These are phyloP conservation scores for Coemansia sp. DNA, from an alignment of 192 early-diverging fungal genomes.

Conservation along the genomic window DNA sequence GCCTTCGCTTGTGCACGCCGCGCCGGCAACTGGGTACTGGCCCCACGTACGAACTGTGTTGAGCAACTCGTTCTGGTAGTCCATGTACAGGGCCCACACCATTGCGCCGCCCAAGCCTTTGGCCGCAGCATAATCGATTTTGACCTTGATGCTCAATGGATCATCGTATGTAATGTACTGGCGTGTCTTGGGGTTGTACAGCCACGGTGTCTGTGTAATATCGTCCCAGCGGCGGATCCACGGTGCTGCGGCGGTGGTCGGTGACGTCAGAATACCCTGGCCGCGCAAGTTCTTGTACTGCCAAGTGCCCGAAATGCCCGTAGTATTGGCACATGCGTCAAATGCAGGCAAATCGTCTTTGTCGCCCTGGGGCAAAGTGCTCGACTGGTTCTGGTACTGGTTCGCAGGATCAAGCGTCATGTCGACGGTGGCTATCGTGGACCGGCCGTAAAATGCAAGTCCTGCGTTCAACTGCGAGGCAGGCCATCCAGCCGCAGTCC, in stretches of 20 bases:
- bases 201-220: conserved; percentile 60
- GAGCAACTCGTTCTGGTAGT: conserved; percentile 61
- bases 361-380: conserved; percentile 55
- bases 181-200: conserved; percentile 57
- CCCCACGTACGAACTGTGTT: conserved; percentile 32
- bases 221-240: conserved; percentile 69
- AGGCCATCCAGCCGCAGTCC: conserved; percentile 61
- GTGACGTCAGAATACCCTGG: conserved; percentile 53
- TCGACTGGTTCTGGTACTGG: conserved; percentile 50
- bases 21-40: conserved; percentile 2
- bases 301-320: conserved; percentile 63
- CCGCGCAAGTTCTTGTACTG: conserved; percentile 61
- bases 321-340: conserved; percentile 51
- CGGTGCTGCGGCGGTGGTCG: conserved; percentile 53
- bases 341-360: conserved; percentile 55
- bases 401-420: conserved; percentile 54
- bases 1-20: not conserved
- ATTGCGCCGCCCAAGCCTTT: conserved; percentile 63
- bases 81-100: conserved; percentile 55
- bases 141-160: conserved; percentile 60
- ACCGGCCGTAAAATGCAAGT: conserved; percentile 63
- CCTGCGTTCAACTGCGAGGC: conserved; percentile 61
- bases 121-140: conserved; percentile 56
- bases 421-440: conserved; percentile 41
- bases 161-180: conserved; percentile 81